These are phyloP conservation scores for Alternaria viburni DNA, from an alignment of 2,329 filamentous ascomycete species.

Conservation along the genomic window DNA sequence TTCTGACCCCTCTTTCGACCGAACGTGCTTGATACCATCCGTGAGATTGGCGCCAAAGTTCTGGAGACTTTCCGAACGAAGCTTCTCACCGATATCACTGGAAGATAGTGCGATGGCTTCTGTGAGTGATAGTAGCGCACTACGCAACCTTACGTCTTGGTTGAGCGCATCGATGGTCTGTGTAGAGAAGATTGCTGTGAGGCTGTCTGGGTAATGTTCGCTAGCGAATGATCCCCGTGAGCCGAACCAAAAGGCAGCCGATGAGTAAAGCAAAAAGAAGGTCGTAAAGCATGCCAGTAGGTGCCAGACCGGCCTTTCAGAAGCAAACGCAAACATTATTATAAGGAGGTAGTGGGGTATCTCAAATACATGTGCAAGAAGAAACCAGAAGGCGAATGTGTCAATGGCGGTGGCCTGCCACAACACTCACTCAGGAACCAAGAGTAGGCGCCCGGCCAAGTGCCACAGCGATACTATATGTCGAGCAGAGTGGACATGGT, in stretches of 20 bases:
- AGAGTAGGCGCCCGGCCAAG: slow-evolving; percentile 1
- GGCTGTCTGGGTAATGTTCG: slow-evolving; percentile 5
- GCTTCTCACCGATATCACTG: slow-evolving; percentile 21
- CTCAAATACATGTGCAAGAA: slow-evolving; percentile 10
- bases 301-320: slow-evolving; percentile 33
- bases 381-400: neutral
- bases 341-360: slow-evolving; percentile 15
- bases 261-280: slow-evolving; percentile 24
- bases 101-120: slow-evolving; percentile 30
- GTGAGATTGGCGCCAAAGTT: slow-evolving; percentile 26
- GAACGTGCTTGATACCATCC: slow-evolving; percentile 18
- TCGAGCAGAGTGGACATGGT: slow-evolving; percentile 3
- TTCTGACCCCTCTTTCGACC: neutral
- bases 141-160: slow-evolving; percentile 27
- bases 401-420: slow-evolving; percentile 16
- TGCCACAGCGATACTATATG: slow-evolving; percentile 15
- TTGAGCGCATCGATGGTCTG: slow-evolving; percentile 33
- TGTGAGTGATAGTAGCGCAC: slow-evolving; percentile 29
- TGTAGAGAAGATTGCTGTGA: slow-evolving; percentile 22
- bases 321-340: slow-evolving; percentile 38
- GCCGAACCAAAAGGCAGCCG: slow-evolving; percentile 21
- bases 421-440: slow-evolving; percentile 1
- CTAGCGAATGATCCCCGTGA: slow-evolving; percentile 4
- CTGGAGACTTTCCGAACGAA: slow-evolving; percentile 15
- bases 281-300: slow-evolving; percentile 21